A percentile compares a stretch with the other conserved stretches of the same genome.
Conservation (phyloP, 2,329 filamentous ascomycete species). For the Fusarium vanettenii region DNA sequence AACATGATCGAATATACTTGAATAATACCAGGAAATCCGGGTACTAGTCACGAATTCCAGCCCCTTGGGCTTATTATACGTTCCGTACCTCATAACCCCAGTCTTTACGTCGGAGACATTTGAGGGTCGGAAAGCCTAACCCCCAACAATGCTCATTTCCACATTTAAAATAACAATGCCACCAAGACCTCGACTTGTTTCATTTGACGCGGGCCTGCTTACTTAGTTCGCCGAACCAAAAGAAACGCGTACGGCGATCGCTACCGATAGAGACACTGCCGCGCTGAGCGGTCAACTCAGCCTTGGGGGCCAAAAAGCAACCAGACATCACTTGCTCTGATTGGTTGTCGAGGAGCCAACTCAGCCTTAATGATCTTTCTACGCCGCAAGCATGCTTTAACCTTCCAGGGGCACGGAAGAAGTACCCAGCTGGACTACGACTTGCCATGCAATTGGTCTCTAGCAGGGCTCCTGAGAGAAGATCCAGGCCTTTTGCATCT, state of each 20-base stretch:
- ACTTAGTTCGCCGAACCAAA: neutral
- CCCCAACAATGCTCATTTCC: neutral
- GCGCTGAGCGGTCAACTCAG: neutral
- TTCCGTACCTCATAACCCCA: neutral
- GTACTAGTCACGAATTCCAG: neutral
- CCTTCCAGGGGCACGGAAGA: neutral
- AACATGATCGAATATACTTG: neutral
- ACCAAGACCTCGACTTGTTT: neutral
- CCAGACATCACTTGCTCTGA: neutral
- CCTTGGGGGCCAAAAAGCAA: neutral
- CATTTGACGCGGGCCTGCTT: neutral
- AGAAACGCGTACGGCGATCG: neutral
- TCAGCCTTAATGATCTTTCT: neutral
- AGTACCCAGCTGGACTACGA: neutral
- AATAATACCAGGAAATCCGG: neutral
- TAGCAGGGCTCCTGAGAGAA: neutral
- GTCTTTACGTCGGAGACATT: neutral
- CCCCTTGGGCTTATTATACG: neutral
- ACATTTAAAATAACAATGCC: neutral
- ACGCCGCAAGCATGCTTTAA: neutral
- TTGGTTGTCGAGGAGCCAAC: neutral
- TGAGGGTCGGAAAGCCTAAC: neutral
- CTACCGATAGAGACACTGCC: neutral
- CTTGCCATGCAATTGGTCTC: neutral
- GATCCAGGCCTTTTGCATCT: neutral